Conservation (phyloP, 805 yeast species). For the Kluyveromyces nonfermentans region DNA sequence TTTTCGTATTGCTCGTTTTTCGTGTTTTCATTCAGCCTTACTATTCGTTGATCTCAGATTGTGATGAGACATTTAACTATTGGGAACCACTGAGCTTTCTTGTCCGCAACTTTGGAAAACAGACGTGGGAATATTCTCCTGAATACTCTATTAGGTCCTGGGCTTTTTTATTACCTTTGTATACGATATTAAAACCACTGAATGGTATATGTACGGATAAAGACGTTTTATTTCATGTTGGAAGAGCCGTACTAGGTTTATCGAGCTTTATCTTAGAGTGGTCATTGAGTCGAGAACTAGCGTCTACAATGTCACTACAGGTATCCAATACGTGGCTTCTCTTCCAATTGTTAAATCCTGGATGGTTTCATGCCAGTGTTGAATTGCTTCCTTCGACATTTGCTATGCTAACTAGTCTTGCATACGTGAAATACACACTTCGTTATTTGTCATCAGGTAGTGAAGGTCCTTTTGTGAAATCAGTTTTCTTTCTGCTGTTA, state of each 20-base stretch:
- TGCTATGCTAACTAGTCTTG: slow-evolving; percentile 43
- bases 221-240: slow-evolving; percentile 23
- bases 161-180: slow-evolving; percentile 51
- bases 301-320: slow-evolving; percentile 13
- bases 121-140: slow-evolving; percentile 96
- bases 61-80: slow-evolving; percentile 88
- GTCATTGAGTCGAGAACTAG: slow-evolving; percentile 21
- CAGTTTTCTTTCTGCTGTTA: slow-evolving; percentile 29
- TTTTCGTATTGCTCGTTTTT: neutral
- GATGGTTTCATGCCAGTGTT: slow-evolving; percentile 81
- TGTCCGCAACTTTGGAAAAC: slow-evolving; percentile 76
- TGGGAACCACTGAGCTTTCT: slow-evolving; percentile 88
- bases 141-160: slow-evolving; percentile 81
- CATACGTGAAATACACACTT: slow-evolving; percentile 23
- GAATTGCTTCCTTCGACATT: slow-evolving; percentile 79
- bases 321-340: slow-evolving; percentile 53
- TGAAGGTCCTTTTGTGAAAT: slow-evolving; percentile 16
- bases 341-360: slow-evolving; percentile 59
- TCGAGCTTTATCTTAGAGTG: slow-evolving; percentile 37
- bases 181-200: slow-evolving; percentile 18
- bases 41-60: slow-evolving; percentile 69
- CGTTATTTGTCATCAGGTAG: slow-evolving; percentile 21
- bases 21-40: slow-evolving; percentile 27
- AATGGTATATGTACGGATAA: slow-evolving; percentile 17
- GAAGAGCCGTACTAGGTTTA: slow-evolving; percentile 20